These are phyloP conservation scores for Candida berthetii DNA, from an alignment of 805 yeast genomes.

Conservation along the genomic window DNA sequence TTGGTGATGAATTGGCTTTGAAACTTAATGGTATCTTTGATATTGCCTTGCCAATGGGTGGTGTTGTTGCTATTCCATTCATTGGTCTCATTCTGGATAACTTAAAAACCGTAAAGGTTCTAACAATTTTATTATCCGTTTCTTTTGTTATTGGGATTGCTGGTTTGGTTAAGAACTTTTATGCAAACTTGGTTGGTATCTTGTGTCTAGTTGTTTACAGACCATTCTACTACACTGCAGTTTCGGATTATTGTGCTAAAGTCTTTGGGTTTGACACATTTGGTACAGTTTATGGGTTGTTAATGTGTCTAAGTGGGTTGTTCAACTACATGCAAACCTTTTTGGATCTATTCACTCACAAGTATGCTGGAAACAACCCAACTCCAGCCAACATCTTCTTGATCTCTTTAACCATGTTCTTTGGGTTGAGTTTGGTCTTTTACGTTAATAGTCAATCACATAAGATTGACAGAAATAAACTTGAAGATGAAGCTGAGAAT, in stretches of 20 bases:
- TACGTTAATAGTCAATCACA: conserved; percentile 30
- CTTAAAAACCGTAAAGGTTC: conserved; percentile 51
- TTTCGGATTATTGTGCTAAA: conserved; percentile 86
- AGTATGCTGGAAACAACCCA: conserved; percentile 66
- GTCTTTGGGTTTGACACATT: conserved; percentile 91
- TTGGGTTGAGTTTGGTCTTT: conserved; percentile 19
- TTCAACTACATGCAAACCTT: conserved; percentile 67
- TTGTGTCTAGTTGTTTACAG: conserved; percentile 71
- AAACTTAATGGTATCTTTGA: conserved; percentile 73
- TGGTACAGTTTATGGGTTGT: conserved; percentile 85
- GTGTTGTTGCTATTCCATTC: conserved; percentile 79
- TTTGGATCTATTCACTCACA: conserved; percentile 68
- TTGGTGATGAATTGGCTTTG: conserved; percentile 47
- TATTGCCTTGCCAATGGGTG: conserved; percentile 83
- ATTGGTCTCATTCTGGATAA: conserved; percentile 79
- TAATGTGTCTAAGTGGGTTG: conserved; percentile 79
- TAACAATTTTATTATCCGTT: conserved; percentile 42
- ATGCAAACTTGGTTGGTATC: conserved; percentile 63
- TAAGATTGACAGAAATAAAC: conserved; percentile 37
- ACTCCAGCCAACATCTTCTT: conserved; percentile 64
- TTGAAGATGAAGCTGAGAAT: conserved; percentile 60
- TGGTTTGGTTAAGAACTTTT: conserved; percentile 49
- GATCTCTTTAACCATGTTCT: conserved; percentile 43
- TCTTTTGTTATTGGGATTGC: conserved; percentile 64
- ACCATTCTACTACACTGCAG: conserved; percentile 90